Percentiles rank a stretch among this genome's conserved stretches.
Conservation (phyloP, 148 eudicot genomes). For the Diospyros kaki region DNA sequence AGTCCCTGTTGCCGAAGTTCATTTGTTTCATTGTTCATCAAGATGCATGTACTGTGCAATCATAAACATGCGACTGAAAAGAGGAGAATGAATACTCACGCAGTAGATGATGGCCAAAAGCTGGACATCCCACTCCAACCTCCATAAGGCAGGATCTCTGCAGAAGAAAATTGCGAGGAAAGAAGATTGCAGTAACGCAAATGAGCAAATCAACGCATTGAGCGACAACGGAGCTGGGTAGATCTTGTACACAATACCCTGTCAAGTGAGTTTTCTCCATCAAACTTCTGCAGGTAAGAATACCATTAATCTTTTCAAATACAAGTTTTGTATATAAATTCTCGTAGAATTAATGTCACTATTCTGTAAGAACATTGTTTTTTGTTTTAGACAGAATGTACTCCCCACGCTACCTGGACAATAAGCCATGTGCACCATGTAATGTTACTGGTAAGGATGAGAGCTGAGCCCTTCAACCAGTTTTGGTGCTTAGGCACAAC, state of each 20-base stretch:
- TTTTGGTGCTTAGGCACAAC: neutral
- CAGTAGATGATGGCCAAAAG: constrained; percentile 8
- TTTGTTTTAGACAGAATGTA: too few relatives aligned
- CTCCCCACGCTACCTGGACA: neutral
- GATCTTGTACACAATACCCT: constrained; percentile 5
- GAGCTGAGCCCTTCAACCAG: constrained; percentile 12
- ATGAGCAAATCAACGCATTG: constrained; percentile 1
- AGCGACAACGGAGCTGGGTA: constrained; percentile 13
- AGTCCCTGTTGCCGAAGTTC: neutral
- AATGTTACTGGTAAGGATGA: constrained; percentile 2
- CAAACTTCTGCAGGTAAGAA: too few relatives aligned
- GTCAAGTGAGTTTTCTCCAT: neutral
- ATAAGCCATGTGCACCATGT: constrained; percentile 12
- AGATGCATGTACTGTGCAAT: too few relatives aligned
- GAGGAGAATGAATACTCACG: neutral
- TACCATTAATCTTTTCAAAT: too few relatives aligned
- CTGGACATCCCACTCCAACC: constrained; percentile 12
- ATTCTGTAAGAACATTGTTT: too few relatives aligned
- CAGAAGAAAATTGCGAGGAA: constrained; percentile 3
- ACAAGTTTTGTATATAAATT: too few relatives aligned
- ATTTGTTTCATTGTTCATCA: too few relatives aligned
- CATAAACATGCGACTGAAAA: too few relatives aligned
- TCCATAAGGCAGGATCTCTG: constrained; percentile 5
- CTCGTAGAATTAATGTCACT: too few relatives aligned
- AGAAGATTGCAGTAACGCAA: constrained; percentile 15